Evolutionary conservation across 805 yeast genomes (phyloP), one percentile per base, ranked within the genome.

Genomic region (Teunomyces gatunensis): DNA sequence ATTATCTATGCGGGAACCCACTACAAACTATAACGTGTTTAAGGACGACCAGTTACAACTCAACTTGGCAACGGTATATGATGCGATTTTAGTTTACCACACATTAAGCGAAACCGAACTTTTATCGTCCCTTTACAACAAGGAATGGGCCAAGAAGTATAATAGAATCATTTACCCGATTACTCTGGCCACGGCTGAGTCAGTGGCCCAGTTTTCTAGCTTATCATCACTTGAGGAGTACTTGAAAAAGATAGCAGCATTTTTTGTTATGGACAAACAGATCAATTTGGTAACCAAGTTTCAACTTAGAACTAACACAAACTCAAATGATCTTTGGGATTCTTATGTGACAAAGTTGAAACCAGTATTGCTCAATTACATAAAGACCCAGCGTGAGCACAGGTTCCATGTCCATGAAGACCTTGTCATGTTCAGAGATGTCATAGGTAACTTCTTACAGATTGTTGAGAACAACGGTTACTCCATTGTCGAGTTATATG

Each of bases 81-180:
- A 92, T 66, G 83, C 95, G 3, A 78, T 88, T 23, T 73, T 91
- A 56, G 95, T 94, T 1, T 91, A 85, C 60, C 80, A 84, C 49
- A 83, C 90, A 3, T 74, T 91, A 41, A 82, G 84, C 44, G 85
- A 84, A 57, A 67, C 75, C 13, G 82, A 79, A n/a, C 75, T 74
- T 44, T 74, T 94, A 45, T 74, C 80, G 39, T 72, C 74, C 30
- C 83, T 83, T 50, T 83, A 87, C 54, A 80, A 82, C 45, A 83
- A 82, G 52, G 96, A 89, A 63, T 73, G 92, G 69, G 69, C 81
- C 45, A 75, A 82, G 47, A 83, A 87, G 63, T 81, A 89, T 54
- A 87, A 83, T 52, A 72, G 87, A 51, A 65, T 90, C 12, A 77
- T 90, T 7, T 81, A 87, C 52, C 89, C 89, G 0, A 71, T 82